Base-by-base conservation (phyloP, 345 rosid species). In the Lepidium aucheri region DNA sequence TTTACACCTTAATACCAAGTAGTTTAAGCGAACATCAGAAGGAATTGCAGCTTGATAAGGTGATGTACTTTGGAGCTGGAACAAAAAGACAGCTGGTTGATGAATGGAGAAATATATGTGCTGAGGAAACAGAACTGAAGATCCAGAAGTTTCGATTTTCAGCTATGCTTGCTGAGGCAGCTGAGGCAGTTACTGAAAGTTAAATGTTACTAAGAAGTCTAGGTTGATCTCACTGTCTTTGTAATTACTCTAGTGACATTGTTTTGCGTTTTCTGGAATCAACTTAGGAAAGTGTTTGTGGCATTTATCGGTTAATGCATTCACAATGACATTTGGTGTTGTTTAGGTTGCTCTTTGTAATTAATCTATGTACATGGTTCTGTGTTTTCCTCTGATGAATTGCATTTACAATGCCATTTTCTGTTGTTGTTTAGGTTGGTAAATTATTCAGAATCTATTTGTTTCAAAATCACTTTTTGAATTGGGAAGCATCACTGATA, bases 381-480 rank as follows among this genome's bases (percentile, higher is more conserved):
- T 24, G 4, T 4, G 2, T 24, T 24, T 1, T 40, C 39, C 8
- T 66, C 63, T 26, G 15, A 24, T 0, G 2, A 10, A 22, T 33
- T 40, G 17, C 46, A 62, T 63, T 63, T 71, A 71, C 75, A 71
- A 24, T 20, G 63, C 54, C 16, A 55, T 22, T 2, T 59, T 39
- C 62, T 24, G 26, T 24, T 3, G 4, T 24, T 24, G 26, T 24
- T 24, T 24, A 24, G 26, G 26, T 24, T 24, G 26, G 26, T 2
- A 24, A 24, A 24, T 24, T 24, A 24, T 24, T 24, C 26, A 3
- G 4, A 24, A 24, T 24, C 26, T 3, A 3, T 24, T 24, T 24
- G 26, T 24, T 24, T 24, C 26, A 24, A 24, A 24, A 24, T 4
- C 26, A 24, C 20, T 53, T 53, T 53, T 12, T 5, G 14, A 35